A percentile compares a stretch with the other conserved stretches of the same genome.
Conservation (phyloP, 2,329 filamentous ascomycete genomes). For the Zymoseptoria tritici region DNA sequence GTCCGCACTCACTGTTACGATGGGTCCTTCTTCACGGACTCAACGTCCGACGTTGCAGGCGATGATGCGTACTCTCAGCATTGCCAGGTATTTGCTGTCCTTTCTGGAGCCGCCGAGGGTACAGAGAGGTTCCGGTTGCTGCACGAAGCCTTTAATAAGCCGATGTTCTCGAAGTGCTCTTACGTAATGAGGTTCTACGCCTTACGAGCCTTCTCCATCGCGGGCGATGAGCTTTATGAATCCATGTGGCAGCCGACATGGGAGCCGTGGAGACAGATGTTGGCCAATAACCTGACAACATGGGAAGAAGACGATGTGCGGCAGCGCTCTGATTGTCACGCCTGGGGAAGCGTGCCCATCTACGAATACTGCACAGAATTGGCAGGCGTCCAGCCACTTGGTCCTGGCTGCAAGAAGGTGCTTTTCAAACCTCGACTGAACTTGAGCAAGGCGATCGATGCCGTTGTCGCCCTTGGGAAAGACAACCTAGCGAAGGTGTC, state of each 20-base stretch:
- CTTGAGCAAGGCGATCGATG: slow-evolving; percentile 19
- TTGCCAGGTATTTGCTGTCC: slow-evolving; percentile 33
- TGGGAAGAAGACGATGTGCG: slow-evolving; percentile 39
- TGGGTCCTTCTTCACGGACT: slow-evolving; percentile 30
- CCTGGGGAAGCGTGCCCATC: slow-evolving; percentile 38
- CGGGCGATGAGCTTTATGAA: slow-evolving; percentile 31
- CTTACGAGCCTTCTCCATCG: slow-evolving; percentile 32
- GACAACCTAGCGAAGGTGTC: slow-evolving; percentile 12
- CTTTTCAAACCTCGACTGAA: slow-evolving; percentile 26
- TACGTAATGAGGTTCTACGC: slow-evolving; percentile 36
- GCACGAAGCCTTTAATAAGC: slow-evolving; percentile 21
- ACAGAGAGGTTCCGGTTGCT: slow-evolving; percentile 22
- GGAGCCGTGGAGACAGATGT: slow-evolving; percentile 34
- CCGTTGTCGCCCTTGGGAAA: slow-evolving; percentile 21
- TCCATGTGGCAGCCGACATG: slow-evolving; percentile 23
- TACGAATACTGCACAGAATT: slow-evolving; percentile 38
- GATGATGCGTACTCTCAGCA: slow-evolving; percentile 30
- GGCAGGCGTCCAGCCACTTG: slow-evolving; percentile 20
- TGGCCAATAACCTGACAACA: slow-evolving; percentile 34
- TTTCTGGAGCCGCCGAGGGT: slow-evolving; percentile 25
- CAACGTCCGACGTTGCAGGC: slow-evolving; percentile 27
- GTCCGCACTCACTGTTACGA: slow-evolving; percentile 25
- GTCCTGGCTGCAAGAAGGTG: slow-evolving; percentile 17
- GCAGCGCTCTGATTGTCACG: slow-evolving; percentile 39
- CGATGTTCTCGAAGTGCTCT: slow-evolving; percentile 8